Evolutionary conservation across 257 asterid genomes (phyloP).

Genomic region (Apocynum venetum): DNA sequence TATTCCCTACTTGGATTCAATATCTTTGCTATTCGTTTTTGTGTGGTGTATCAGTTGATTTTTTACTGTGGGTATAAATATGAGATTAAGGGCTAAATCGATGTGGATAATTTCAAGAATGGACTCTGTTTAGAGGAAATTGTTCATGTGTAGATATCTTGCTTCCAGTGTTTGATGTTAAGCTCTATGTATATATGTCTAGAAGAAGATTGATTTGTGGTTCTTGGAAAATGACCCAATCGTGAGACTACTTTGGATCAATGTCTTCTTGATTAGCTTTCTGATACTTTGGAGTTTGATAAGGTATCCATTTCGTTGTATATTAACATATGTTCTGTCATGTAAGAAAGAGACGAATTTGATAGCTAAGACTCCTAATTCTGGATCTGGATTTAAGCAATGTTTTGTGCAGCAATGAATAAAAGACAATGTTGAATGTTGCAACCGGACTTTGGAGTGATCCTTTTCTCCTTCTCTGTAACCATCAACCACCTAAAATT

Average conservation of each 20-base stretch:
- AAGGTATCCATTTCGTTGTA: neutral
- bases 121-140: neutral
- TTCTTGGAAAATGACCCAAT: neutral
- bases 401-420: neutral
- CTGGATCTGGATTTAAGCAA: neutral
- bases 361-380: neutral
- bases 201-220: neutral
- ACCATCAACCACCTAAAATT: no score
- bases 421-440: neutral
- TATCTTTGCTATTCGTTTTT: neutral
- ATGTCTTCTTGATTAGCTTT: slow-evolving; percentile 1
- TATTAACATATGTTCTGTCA: neutral
- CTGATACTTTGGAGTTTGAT: neutral
- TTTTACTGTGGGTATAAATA: neutral
- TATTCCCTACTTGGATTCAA: neutral
- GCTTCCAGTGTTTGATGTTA: neutral
- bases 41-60: neutral
- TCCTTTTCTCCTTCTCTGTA: neutral
- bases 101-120: neutral
- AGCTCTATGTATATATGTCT: neutral
- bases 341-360: neutral
- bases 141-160: neutral
- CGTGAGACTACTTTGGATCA: neutral
- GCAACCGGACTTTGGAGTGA: neutral
- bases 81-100: neutral